Evolutionary conservation across 2,329 filamentous ascomycete genomes (phyloP), one percentile per base, ranked within the genome.

Genomic region (Aspergillus quadrilineatus): DNA sequence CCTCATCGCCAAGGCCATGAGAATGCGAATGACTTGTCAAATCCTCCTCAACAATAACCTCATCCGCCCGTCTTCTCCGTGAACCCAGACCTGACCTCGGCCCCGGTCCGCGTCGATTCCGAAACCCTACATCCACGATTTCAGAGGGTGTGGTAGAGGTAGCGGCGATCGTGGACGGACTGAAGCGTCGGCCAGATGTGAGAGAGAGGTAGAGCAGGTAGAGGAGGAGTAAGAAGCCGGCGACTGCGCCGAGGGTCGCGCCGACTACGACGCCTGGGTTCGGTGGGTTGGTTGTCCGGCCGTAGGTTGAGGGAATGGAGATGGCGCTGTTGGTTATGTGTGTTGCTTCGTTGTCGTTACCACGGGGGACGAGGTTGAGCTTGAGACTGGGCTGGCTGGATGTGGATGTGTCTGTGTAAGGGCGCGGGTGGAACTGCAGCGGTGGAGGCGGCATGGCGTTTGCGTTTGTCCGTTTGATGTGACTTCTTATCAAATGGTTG

Each of bases 291-390:
- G 51, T 12, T 14, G 15, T 47, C 5, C 77, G 76, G 45, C 79
- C 77, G 71, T 89, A 89, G 63, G 83, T 83, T 28, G 82, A 80
- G 1, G 85, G 85, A 63, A 89, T 85, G 59, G 84, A 75, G 62
- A 76, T 62, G 8, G 55, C n/a, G 46, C 26, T 39, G 47, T 41
- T 39, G 30, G 50, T 52, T 32, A 46, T 58, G 22, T 39, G 55
- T 39, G 32, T 42, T 22, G 32, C 30, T 42, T 54, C 10, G 10
- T 17, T 8, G 48, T 15, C 8, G 26, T 10, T 22, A 34, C 6
- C 9, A 30, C 34, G 17, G 32, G 50, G n/a, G 17, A 12, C 6
- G 12, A 45, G 28, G 41, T 22, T 42, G 50, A 4, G 4, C 37
- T 50, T 45, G 15, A 12, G 39, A 29, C 4, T 9, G 42, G 37